Evolutionary conservation across 2,329 filamentous ascomycete species (phyloP), one percentile per base, ranked within the genome.

Genomic region (Cadophora malorum): DNA sequence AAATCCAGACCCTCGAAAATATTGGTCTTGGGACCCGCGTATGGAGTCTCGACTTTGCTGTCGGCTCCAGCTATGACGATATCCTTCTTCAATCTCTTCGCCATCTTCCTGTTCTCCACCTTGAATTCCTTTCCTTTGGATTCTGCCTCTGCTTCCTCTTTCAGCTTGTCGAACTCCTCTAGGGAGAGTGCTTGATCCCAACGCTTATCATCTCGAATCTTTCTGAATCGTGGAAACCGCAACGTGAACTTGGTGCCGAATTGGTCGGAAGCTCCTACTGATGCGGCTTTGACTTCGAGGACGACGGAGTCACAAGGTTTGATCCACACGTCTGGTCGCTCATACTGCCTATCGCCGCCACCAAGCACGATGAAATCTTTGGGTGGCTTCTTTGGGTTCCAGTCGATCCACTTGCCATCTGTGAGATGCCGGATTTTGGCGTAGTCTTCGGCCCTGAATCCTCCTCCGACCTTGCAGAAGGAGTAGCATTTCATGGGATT

Each of bases 391-490:
- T 88, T 90, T 0, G 83, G 76, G 78, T 97, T 90, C 93, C 94
- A 99, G 38, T 92, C 87, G 14, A 86, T 85, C 96, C 96, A 99
- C 78, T 97, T 97, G 5, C 92, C 94, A 67, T 97, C 92, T 0
- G 95, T 98, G 28, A 89, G 85, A 75, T 97, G 93, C 5, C 89
- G 85, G 56, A 99, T 90, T 67, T 91, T 88, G 0, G 91, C 89
- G 77, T 97, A 98, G 76, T 99, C 96, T 63, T 91, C 88, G 0
- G 88, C 90, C 16, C 87, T 89, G 78, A 98, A 94, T 0, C 96
- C 96, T 64, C 96, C 96, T n/a, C 96, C 96, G 19, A 99, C 96
- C 79, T 96, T 97, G 84, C 94, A 97, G 81, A 99, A 97, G n/a
- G 94, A 97, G 74, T 90, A 92, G 76, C 90, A 96, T 78, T 93